Base-by-base conservation (phyloP, 495 filamentous ascomycete genomes). In the Daldinia childiae region DNA sequence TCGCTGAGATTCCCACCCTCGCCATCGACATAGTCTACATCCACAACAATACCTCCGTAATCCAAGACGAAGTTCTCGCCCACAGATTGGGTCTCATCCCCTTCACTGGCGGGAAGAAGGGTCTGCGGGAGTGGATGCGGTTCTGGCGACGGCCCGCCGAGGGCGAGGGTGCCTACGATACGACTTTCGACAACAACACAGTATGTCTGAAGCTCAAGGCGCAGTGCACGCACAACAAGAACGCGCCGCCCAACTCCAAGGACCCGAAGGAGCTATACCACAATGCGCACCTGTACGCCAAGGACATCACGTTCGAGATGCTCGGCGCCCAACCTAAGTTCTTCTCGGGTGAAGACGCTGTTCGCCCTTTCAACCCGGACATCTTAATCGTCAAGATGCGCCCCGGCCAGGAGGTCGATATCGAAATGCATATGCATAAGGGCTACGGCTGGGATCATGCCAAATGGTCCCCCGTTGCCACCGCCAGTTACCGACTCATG, bases 391-490 rank as follows among this genome's bases (percentile, higher is more conserved):
- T 94, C 63, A 99, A 99, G 82, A 82, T 99, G 74, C 90, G 96
- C 36, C 96, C 96, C 0, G 93, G 92, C 0, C 96, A 99, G 83
- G 86, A 87, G 69, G 90, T 99, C 71, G 84, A 92, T 62, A 78
- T 97, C 63, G 87, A 91, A 64, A 87, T 95, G 86, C 93, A 97
- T 81, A 92, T 92, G 79, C 87, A 95, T 80, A 98, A 97, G 80
- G 96, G 96, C 26, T 90, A 95, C 61, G 96, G 96, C 15, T 90
- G 89, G 63, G 95, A 98, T 81, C 96, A 99, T 80, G 92, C 96
- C 54, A 99, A 99, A 78, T 99, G 95, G 85, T 97, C 93, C 1
- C 96, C 96, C 29, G 96, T 99, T 19, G 94, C 95, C 4, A 97
- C 96, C 0, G 95, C 95, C 8, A 90, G 90, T 41, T 99, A 99